Evolutionary conservation across 441 rosid genomes (phyloP).

Genomic region (Sinapis alba): DNA sequence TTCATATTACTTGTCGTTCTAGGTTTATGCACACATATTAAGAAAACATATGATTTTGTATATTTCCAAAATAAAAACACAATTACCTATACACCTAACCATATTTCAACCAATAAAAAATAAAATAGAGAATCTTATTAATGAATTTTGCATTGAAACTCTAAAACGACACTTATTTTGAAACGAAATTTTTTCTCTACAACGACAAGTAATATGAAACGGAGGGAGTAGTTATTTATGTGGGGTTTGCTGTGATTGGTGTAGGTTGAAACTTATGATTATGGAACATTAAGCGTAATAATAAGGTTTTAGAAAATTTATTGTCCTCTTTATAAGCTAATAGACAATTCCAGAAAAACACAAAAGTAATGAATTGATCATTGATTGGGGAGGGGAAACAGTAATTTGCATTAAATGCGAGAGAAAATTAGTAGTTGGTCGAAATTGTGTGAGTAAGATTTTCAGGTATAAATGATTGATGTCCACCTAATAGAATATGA

Average conservation of each 20-base stretch:
- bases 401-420: slow-evolving; percentile 16
- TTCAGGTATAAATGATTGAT: slow-evolving; percentile 35
- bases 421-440: not conserved
- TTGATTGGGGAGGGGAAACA: slow-evolving; percentile 21
- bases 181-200: too few species aligned
- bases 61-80: too few species aligned
- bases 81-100: too few species aligned
- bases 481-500: slow-evolving; percentile 24
- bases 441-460: slow-evolving; percentile 8
- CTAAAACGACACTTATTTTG: too few species aligned
- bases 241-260: slow-evolving; percentile 29
- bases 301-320: slow-evolving; percentile 13
- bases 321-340: slow-evolving; percentile 7
- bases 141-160: too few species aligned
- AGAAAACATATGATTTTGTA: too few species aligned
- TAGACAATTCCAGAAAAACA: slow-evolving; percentile 3
- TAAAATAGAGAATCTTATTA: too few species aligned
- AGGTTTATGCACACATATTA: too few species aligned
- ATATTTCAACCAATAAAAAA: too few species aligned
- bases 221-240: slow-evolving; percentile 24
- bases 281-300: slow-evolving; percentile 8
- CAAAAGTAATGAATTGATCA: slow-evolving; percentile 25
- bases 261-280: slow-evolving; percentile 9
- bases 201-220: too few species aligned
- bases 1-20: too few species aligned